Evolutionary conservation across 306 rosid genomes (phyloP).

Genomic region (Ammopiptanthus mongolicus): DNA sequence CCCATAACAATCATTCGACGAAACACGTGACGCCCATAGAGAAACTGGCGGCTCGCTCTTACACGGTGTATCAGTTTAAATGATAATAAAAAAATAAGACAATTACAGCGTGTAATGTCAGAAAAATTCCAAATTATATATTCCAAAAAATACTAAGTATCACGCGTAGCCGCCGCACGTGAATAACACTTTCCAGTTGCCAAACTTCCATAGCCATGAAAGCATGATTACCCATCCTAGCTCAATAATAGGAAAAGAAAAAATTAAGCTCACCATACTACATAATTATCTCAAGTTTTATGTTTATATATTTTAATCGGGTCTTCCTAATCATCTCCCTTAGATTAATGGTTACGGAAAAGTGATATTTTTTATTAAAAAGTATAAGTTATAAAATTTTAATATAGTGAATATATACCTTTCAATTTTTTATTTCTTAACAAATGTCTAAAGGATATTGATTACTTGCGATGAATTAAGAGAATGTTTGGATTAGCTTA

Average conservation of each 20-base stretch:
- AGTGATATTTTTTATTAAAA: no score
- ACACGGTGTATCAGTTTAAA: not conserved
- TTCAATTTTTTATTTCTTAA: no score
- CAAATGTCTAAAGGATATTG: no score
- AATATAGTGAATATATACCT: no score
- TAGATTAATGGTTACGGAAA: no score
- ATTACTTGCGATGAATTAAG: no score
- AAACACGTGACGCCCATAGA: slow-evolving; percentile 13
- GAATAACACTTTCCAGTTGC: not conserved
- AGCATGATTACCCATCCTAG: not conserved
- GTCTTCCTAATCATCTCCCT: no score
- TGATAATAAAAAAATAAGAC: not conserved
- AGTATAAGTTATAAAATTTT: no score
- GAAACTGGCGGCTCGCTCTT: slow-evolving; percentile 26
- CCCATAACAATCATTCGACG: not conserved
- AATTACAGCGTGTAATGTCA: not conserved
- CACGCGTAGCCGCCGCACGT: slow-evolving; percentile 5
- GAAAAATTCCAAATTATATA: not conserved
- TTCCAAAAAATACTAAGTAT: not conserved
- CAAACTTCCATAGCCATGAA: not conserved
- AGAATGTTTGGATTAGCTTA: no score
- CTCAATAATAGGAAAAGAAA: no score
- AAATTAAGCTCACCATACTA: not conserved
- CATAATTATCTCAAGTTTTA: no score
- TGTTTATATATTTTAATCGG: no score